A percentile compares a stretch with the other conserved stretches of the same genome.
These are phyloP conservation scores for Aphanomyces euteiches DNA, from an alignment of 352 stramenopile species.

Conservation along the genomic window DNA sequence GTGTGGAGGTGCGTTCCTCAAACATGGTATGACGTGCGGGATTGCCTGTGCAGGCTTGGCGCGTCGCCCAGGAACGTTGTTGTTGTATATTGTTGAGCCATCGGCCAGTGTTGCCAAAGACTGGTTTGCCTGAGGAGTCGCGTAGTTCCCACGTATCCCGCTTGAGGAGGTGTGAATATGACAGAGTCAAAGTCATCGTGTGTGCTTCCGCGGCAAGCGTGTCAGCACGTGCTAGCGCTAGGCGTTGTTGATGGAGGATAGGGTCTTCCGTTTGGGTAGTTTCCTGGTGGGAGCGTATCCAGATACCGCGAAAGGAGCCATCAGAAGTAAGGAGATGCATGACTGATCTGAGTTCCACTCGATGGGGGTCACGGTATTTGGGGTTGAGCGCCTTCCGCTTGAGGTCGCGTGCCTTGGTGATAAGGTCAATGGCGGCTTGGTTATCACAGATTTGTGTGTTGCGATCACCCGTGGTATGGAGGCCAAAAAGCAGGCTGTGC, in stretches of 20 bases:
- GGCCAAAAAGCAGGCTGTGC: too few relatives aligned
- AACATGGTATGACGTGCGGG: neutral
- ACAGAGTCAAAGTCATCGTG: neutral
- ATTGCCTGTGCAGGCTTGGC: neutral
- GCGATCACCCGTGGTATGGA: too few relatives aligned
- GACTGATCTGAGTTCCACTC: neutral
- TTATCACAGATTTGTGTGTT: too few relatives aligned
- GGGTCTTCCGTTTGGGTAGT: neutral
- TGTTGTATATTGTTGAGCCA: neutral
- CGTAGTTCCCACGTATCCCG: neutral
- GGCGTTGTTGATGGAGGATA: neutral
- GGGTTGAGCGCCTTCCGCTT: neutral
- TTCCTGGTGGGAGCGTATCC: neutral
- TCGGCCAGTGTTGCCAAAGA: neutral
- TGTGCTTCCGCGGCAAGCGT: neutral
- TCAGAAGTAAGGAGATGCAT: neutral
- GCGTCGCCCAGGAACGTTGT: neutral
- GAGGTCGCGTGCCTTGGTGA: neutral
- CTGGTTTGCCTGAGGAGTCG: neutral
- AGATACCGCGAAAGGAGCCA: neutral
- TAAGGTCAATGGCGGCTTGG: neutral
- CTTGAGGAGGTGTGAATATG: neutral
- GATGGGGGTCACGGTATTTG: neutral
- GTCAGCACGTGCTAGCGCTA: neutral
- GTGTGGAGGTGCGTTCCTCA: too few relatives aligned